A percentile compares a stretch with the other conserved stretches of the same genome.
These are phyloP conservation scores for Colletotrichum noveboracense DNA, from an alignment of 2,329 filamentous ascomycete genomes.

Conservation along the genomic window DNA sequence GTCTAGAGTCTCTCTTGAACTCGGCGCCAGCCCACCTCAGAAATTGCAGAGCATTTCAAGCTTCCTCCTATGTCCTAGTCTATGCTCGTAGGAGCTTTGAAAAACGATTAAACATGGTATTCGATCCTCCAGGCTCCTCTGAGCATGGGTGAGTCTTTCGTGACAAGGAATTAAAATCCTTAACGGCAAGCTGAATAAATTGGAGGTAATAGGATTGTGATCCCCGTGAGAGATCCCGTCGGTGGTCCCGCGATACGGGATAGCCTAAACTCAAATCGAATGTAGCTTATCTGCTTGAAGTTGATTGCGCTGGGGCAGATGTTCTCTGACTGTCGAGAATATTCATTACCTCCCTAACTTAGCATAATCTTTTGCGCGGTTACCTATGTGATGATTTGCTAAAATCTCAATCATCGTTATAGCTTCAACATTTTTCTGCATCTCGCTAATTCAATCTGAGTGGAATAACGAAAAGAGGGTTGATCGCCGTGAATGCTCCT, in stretches of 20 bases:
- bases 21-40: not conserved
- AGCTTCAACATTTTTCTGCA: fast-evolving
- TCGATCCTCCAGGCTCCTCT: not conserved
- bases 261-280: not conserved
- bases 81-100: not conserved
- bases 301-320: not conserved
- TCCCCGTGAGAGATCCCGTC: not conserved
- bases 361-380: not conserved
- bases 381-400: fast-evolving
- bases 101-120: not conserved
- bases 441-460: fast-evolving
- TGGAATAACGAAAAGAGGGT: not conserved
- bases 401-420: not conserved
- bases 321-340: not conserved
- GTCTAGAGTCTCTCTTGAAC: not conserved
- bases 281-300: not conserved
- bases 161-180: not conserved
- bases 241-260: not conserved
- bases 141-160: not conserved
- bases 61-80: not conserved
- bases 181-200: not conserved
- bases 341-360: not conserved
- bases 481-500: not conserved
- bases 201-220: not conserved
- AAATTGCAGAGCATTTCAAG: not conserved